Evolutionary conservation across 2,329 filamentous ascomycete species (phyloP).

Genomic region (Colletotrichum musae): DNA sequence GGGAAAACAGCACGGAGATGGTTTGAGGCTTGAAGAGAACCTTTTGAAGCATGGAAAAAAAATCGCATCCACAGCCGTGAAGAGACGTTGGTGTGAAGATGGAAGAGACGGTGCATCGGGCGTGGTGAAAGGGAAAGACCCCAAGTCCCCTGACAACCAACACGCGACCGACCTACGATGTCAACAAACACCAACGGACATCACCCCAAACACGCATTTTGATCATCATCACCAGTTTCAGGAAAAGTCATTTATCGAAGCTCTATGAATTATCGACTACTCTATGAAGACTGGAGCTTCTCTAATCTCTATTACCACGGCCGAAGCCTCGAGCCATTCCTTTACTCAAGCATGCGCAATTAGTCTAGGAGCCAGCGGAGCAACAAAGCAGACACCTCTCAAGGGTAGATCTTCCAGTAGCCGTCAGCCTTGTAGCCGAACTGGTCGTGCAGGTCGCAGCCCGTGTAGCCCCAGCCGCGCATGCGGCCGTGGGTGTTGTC

Average conservation of each 20-base stretch:
- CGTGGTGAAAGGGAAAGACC: no score
- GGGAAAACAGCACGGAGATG: no score
- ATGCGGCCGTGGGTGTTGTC: conserved; percentile 21
- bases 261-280: conserved; percentile 23
- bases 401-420: conserved; percentile 20
- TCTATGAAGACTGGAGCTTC: conserved; percentile 15
- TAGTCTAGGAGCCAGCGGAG: neutral
- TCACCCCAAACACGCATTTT: neutral
- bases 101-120: no score
- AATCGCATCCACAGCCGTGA: no score
- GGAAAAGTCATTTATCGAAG: neutral
- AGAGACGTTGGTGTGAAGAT: no score
- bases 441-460: conserved; percentile 7
- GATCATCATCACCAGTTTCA: no score
- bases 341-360: neutral
- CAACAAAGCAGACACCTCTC: neutral
- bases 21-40: no score
- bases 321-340: neutral
- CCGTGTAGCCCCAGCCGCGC: conserved; percentile 16
- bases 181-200: neutral
- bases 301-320: neutral
- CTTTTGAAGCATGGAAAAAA: no score
- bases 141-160: no score
- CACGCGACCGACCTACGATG: no score
- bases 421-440: conserved; percentile 9